phyloP scores from a whole-genome alignment of 768 basidiomycete genomes.

The Suillus subaureus region DNA sequence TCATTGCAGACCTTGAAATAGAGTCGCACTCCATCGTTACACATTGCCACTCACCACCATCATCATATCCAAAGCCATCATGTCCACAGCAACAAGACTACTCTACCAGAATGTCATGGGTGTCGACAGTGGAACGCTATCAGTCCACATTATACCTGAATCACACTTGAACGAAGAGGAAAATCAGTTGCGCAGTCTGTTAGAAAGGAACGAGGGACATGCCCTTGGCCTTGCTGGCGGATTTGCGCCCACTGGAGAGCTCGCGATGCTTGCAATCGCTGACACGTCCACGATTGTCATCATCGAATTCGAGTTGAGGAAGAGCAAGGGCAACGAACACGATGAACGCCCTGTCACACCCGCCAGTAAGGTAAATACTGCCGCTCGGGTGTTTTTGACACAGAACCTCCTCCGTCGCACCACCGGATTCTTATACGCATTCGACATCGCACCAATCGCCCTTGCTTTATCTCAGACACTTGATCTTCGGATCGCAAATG shows the following conservation, averaged over 20 bases:
- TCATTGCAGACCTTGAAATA: background rate
- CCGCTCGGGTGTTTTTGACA: slow-evolving; percentile 28
- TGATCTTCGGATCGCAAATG: slow-evolving; percentile 36
- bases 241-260: slow-evolving; percentile 24
- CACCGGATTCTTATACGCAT: slow-evolving; percentile 31
- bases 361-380: slow-evolving; percentile 8
- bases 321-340: slow-evolving; percentile 37
- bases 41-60: slow-evolving; percentile 3
- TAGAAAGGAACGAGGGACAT: slow-evolving; percentile 35
- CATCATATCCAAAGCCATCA: background rate
- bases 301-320: slow-evolving; percentile 23
- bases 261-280: slow-evolving; percentile 30
- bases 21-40: background rate
- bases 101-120: slow-evolving; percentile 32
- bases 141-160: slow-evolving; percentile 19
- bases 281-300: slow-evolving; percentile 29
- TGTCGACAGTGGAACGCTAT: slow-evolving; percentile 24
- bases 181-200: slow-evolving; percentile 20
- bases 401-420: slow-evolving; percentile 32
- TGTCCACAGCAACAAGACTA: slow-evolving; percentile 18
- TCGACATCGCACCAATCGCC: slow-evolving; percentile 33
- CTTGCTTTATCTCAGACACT: slow-evolving; percentile 32
- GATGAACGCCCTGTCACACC: slow-evolving; percentile 24
- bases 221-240: slow-evolving; percentile 32
- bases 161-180: slow-evolving; percentile 26